A percentile compares a stretch with the other conserved stretches of the same genome.
Conservation (phyloP, 2,329 filamentous ascomycete genomes). For the Bipolaris oryzae region DNA sequence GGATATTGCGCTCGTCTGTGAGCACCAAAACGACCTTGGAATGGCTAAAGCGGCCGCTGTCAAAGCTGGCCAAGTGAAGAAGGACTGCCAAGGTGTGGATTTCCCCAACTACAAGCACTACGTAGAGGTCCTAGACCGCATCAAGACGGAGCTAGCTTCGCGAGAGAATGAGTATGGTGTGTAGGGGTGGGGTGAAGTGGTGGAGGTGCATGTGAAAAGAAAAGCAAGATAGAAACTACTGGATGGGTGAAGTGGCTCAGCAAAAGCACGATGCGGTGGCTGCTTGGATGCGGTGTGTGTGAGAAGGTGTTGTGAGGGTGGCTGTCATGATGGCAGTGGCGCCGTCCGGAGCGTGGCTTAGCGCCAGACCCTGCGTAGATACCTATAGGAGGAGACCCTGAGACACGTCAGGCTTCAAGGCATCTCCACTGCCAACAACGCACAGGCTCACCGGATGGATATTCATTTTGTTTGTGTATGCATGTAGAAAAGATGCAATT, state of each 20-base stretch:
- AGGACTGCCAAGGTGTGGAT: constrained; percentile 37
- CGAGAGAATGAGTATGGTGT: not conserved
- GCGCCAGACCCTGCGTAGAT: constrained; percentile 10
- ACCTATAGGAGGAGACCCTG: constrained; percentile 18
- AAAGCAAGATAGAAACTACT: not conserved
- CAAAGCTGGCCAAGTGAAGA: constrained; percentile 39
- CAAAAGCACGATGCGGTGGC: not conserved
- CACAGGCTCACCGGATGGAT: not conserved
- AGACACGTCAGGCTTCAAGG: constrained; percentile 29
- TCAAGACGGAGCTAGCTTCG: constrained; percentile 19
- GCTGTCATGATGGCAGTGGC: constrained; percentile 1
- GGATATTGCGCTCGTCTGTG: constrained; percentile 43
- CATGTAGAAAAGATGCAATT: too few species aligned
- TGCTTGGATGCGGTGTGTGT: not conserved
- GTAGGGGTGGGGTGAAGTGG: not conserved
- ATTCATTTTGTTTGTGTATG: not conserved
- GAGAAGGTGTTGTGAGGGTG: not conserved
- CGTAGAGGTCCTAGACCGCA: constrained; percentile 27
- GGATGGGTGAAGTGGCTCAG: not conserved
- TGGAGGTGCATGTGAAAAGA: not conserved
- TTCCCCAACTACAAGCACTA: constrained; percentile 33
- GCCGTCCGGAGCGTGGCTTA: constrained; percentile 9
- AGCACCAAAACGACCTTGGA: constrained; percentile 28
- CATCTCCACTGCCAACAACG: constrained; percentile 4
- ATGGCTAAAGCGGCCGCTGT: constrained; percentile 26